Conservation (phyloP, 805 yeast genomes). For the Wickerhamomyces ciferrii region DNA sequence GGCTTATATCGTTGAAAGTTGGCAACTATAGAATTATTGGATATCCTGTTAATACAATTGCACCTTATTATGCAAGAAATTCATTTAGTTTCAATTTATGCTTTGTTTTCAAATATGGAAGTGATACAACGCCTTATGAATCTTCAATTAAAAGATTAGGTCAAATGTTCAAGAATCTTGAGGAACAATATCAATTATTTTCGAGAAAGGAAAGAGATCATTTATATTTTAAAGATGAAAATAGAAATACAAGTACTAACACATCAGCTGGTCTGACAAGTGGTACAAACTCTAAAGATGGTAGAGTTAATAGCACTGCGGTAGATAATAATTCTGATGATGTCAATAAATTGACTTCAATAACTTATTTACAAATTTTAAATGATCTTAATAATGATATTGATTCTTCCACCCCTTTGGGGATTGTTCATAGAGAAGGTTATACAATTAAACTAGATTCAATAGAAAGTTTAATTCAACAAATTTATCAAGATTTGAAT, state of each 20-base stretch:
- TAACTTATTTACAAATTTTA: constrained; percentile 24
- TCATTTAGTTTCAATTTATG: constrained; percentile 91
- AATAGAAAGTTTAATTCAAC: constrained; percentile 76
- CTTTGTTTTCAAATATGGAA: constrained; percentile 79
- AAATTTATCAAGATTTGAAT: constrained; percentile 89
- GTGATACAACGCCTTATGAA: constrained; percentile 83
- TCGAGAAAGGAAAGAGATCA: constrained; percentile 48
- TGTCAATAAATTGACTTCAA: constrained; percentile 5
- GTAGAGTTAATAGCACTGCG: neutral
- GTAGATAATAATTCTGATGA: neutral
- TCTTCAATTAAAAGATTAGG: constrained; percentile 81
- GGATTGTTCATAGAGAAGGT: constrained; percentile 14
- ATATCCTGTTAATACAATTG: constrained; percentile 80
- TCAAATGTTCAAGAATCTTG: constrained; percentile 81
- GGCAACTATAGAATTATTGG: constrained; percentile 73
- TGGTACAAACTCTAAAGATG: constrained; percentile 1
- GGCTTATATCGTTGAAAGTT: constrained; percentile 68
- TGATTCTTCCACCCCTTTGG: constrained; percentile 21
- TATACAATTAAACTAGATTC: constrained; percentile 30
- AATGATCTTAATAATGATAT: constrained; percentile 18
- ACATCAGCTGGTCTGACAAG: neutral
- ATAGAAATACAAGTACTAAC: constrained; percentile 1
- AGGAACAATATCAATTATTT: constrained; percentile 78
- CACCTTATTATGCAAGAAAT: constrained; percentile 77
- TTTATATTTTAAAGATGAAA: constrained; percentile 22